A percentile compares a stretch with the other conserved stretches of the same genome.
These are phyloP conservation scores for Mortierella sp. DNA, from an alignment of 371 early-diverging fungal species.

Conservation along the genomic window DNA sequence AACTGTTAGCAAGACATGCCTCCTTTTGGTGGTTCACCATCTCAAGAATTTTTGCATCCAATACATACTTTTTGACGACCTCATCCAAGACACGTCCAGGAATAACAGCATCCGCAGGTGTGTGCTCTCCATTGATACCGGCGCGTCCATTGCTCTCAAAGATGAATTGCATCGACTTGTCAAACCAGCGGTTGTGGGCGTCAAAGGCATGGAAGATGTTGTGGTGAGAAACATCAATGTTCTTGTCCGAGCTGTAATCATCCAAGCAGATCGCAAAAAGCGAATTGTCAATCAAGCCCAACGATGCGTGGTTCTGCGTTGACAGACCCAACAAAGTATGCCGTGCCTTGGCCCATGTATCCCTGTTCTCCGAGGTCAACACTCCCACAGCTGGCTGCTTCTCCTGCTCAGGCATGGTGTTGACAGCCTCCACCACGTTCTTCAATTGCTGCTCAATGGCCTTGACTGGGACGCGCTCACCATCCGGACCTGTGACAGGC, in stretches of 20 bases:
- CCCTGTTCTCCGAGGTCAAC: constrained; percentile 87
- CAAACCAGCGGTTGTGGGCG: constrained; percentile 94
- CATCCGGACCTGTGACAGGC: constrained; percentile 75
- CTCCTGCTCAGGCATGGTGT: constrained; percentile 57
- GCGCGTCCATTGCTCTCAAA: constrained; percentile 87
- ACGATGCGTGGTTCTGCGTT: constrained; percentile 66
- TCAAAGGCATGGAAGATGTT: constrained; percentile 83
- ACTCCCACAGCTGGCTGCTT: constrained; percentile 78
- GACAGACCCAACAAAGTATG: constrained; percentile 55
- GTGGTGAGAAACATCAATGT: constrained; percentile 73
- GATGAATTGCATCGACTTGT: constrained; percentile 91
- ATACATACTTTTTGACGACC: constrained; percentile 63
- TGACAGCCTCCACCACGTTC: constrained; percentile 69
- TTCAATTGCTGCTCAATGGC: constrained; percentile 73
- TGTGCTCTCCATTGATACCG: constrained; percentile 96
- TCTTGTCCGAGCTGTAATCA: constrained; percentile 68
- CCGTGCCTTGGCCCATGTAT: constrained; percentile 81
- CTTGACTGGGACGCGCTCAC: constrained; percentile 71
- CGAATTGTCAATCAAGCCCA: constrained; percentile 80
- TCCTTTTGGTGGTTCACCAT: no score
- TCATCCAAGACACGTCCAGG: constrained; percentile 82
- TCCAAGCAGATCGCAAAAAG: constrained; percentile 91
- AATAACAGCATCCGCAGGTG: constrained; percentile 93
- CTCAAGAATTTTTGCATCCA: no score
- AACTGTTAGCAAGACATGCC: no score